phyloP scores from a whole-genome alignment of 176 grass and related monocot species.

The Triticum timopheevii region DNA sequence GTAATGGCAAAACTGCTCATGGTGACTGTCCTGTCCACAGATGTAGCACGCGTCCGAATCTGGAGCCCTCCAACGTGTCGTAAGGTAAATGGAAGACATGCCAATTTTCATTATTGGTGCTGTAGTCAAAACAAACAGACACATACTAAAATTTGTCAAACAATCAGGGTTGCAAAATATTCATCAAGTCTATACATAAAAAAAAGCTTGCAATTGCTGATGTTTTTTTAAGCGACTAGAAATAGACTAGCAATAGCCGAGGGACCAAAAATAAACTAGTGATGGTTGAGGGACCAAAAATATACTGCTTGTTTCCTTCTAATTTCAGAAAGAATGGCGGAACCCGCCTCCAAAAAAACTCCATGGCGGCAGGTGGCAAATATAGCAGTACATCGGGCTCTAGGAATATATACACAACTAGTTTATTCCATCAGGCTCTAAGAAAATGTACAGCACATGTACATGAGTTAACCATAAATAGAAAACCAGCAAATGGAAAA shows the following conservation, averaged over 20 bases:
- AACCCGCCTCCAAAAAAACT: background rate
- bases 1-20: constrained; percentile 20
- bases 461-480: no score
- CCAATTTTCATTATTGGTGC: background rate
- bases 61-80: background rate
- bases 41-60: background rate
- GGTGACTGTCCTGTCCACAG: background rate
- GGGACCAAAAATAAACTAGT: background rate
- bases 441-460: background rate
- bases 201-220: background rate
- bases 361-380: background rate
- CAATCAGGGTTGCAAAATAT: constrained; percentile 12
- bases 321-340: background rate
- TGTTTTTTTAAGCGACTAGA: background rate
- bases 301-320: background rate
- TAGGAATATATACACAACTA: background rate
- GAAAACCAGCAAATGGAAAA: no score
- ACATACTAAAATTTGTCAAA: background rate
- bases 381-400: background rate
- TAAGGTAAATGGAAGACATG: background rate
- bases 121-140: background rate
- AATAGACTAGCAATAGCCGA: background rate
- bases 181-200: background rate
- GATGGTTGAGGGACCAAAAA: background rate
- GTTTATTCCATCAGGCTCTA: background rate